Conservation (phyloP, 495 filamentous ascomycete genomes). For the Astrothelium macrocarpum region DNA sequence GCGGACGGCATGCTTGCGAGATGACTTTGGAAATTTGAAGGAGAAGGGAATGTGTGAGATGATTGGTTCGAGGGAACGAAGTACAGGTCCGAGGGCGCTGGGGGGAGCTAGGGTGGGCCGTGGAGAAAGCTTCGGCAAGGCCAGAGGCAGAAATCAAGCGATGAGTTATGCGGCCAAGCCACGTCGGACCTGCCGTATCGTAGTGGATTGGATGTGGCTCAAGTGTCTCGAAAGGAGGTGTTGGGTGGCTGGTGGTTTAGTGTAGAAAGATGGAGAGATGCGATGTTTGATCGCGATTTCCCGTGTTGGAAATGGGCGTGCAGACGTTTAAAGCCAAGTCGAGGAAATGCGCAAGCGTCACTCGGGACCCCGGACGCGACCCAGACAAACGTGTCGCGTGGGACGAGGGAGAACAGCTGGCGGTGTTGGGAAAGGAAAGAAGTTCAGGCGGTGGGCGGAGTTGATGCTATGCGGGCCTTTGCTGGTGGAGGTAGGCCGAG, state of each 20-base stretch:
- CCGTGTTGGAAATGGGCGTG: not conserved
- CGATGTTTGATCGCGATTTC: not conserved
- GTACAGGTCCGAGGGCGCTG: not conserved
- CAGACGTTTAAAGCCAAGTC: not conserved
- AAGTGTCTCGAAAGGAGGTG: not conserved
- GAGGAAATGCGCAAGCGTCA: too few relatives aligned
- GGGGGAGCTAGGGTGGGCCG: not conserved
- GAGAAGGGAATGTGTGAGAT: not conserved
- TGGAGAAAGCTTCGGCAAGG: not conserved
- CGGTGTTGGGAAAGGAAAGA: not conserved
- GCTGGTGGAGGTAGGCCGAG: not conserved
- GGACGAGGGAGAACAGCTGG: not conserved
- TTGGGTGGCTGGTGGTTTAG: not conserved
- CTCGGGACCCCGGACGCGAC: not conserved
- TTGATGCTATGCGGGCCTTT: not conserved
- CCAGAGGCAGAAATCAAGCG: not conserved
- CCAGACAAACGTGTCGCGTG: not conserved
- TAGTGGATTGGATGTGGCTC: not conserved
- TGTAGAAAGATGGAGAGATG: not conserved
- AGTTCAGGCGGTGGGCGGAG: not conserved
- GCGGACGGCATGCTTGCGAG: constrained; percentile 19
- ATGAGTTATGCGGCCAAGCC: not conserved
- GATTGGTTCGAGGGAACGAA: not conserved
- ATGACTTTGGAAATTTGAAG: too few relatives aligned
- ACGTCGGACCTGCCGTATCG: not conserved